phyloP scores from a whole-genome alignment of 176 grass and related monocot species.

The Oryza meridionalis region DNA sequence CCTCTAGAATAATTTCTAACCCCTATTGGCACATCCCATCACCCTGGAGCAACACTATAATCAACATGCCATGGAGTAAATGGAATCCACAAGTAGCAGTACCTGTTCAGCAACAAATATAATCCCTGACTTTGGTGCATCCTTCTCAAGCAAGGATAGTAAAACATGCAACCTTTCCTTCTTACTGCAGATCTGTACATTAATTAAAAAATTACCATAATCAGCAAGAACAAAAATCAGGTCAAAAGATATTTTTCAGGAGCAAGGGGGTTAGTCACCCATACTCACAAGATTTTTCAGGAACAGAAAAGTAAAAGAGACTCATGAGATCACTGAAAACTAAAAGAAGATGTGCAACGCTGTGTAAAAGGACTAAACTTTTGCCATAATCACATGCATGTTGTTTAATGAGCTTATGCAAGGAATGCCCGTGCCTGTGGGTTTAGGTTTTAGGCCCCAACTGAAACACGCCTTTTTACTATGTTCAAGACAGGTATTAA shows the following conservation, averaged over 20 bases:
- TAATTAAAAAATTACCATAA: constrained; percentile 4
- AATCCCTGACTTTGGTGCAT: constrained; percentile 78
- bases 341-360: constrained; percentile 8
- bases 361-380: neutral
- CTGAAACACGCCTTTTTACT: neutral
- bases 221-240: constrained; percentile 5
- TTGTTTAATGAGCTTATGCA: neutral
- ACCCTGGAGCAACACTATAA: constrained; percentile 11
- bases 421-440: neutral
- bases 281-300: neutral
- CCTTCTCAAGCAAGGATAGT: constrained; percentile 73
- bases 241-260: constrained; percentile 4
- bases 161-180: constrained; percentile 71
- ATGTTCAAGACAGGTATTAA: neutral
- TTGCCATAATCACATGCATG: neutral
- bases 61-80: neutral
- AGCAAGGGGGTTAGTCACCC: neutral
- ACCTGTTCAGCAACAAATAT: constrained; percentile 96
- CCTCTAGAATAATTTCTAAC: neutral
- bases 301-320: neutral
- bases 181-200: constrained; percentile 78
- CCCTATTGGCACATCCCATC: neutral
- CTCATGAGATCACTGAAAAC: neutral
- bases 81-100: constrained; percentile 27
- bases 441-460: neutral